phyloP scores from a whole-genome alignment of 1,139 yeast genomes.

The Protomyces lactucae-debilis region DNA sequence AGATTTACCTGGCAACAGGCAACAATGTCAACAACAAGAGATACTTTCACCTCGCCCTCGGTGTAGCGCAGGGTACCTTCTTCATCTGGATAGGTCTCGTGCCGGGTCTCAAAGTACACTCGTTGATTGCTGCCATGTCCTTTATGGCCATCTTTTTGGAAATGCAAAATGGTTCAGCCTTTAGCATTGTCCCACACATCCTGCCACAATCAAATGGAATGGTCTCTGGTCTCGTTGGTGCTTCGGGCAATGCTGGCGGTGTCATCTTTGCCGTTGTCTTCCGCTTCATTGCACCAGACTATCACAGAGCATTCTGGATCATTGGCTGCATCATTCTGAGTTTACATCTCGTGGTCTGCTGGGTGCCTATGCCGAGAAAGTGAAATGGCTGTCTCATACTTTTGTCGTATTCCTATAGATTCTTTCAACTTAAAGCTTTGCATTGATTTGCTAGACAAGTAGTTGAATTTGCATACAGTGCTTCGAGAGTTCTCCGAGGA shows the following conservation, averaged over 20 bases:
- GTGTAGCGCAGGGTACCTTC: slow-evolving; percentile 39
- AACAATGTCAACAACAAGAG: slow-evolving; percentile 37
- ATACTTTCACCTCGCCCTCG: slow-evolving; percentile 38
- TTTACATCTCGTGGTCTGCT: slow-evolving; percentile 12
- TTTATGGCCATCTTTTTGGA: slow-evolving; percentile 40
- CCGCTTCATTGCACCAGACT: slow-evolving; percentile 33
- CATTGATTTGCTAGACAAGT: too few species aligned
- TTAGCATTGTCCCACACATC: slow-evolving; percentile 39
- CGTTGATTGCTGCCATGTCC: slow-evolving; percentile 37
- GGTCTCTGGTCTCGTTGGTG: slow-evolving; percentile 41
- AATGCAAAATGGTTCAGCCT: slow-evolving; percentile 42
- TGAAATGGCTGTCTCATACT: background rate
- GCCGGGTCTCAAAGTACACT: slow-evolving; percentile 34
- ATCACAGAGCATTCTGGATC: slow-evolving; percentile 12
- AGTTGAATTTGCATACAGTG: too few species aligned
- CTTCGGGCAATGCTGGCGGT: slow-evolving; percentile 41
- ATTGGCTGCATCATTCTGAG: slow-evolving; percentile 19
- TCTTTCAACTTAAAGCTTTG: too few species aligned
- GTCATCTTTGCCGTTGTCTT: slow-evolving; percentile 40
- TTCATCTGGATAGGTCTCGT: slow-evolving; percentile 39
- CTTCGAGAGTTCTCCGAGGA: too few species aligned
- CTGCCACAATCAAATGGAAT: slow-evolving; percentile 40
- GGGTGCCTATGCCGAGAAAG: slow-evolving; percentile 23
- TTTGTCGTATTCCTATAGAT: too few species aligned
- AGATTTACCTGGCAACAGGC: slow-evolving; percentile 34